These are phyloP conservation scores for Pseudogymnoascus sp. DNA, from an alignment of 2,329 filamentous ascomycete species.

Conservation along the genomic window DNA sequence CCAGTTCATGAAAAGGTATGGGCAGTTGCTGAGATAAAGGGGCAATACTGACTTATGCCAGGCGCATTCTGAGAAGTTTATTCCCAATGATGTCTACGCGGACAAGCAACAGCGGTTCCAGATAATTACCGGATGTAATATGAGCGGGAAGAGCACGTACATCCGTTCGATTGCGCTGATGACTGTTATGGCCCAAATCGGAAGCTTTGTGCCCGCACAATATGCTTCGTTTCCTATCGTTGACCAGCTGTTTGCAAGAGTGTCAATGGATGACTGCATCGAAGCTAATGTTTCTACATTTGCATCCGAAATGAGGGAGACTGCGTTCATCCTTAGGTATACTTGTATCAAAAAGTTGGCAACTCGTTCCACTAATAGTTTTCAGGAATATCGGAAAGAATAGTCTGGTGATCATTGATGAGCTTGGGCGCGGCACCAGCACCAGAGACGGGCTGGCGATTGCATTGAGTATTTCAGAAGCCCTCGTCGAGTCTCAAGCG, in stretches of 20 bases:
- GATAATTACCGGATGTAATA: conserved; percentile 92
- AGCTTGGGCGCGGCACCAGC: conserved; percentile 85
- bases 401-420: conserved; percentile 81
- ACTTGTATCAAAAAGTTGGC: background rate
- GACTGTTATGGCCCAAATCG: conserved; percentile 89
- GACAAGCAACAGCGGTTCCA: conserved; percentile 78
- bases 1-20: conserved; percentile 60
- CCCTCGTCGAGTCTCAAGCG: conserved; percentile 70
- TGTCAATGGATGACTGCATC: conserved; percentile 81
- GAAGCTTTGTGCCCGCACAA: conserved; percentile 79
- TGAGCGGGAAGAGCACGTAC: conserved; percentile 97
- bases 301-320: conserved; percentile 90
- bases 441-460: conserved; percentile 84
- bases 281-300: conserved; percentile 92
- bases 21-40: background rate
- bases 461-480: conserved; percentile 83
- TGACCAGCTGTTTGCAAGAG: conserved; percentile 77
- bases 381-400: conserved; percentile 64
- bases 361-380: background rate
- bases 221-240: conserved; percentile 78
- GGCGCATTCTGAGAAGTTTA: conserved; percentile 60
- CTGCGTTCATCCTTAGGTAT: conserved; percentile 77
- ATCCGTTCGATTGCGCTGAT: conserved; percentile 80
- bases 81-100: conserved; percentile 88
- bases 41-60: conserved; percentile 24